Conservation (phyloP, 1,284 basidiomycete genomes). For the Mycena sp. region DNA sequence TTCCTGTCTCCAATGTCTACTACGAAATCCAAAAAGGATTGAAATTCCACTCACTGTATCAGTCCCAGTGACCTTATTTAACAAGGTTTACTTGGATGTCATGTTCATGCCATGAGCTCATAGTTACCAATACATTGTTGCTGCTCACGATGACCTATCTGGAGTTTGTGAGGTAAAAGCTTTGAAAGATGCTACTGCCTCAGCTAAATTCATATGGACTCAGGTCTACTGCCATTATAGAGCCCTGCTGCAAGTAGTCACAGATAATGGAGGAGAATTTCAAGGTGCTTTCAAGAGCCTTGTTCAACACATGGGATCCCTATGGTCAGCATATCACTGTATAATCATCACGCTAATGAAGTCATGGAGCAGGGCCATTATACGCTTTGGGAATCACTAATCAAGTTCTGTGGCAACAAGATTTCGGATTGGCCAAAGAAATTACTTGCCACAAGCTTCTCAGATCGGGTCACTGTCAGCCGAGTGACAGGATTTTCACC, state of each 20-base stretch:
- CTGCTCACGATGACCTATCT: slow-evolving; percentile 38
- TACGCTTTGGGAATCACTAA: too few species aligned
- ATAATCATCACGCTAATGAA: too few species aligned
- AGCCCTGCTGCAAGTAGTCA: slow-evolving; percentile 38
- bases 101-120: neutral
- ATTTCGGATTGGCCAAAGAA: too few species aligned
- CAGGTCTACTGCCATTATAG: slow-evolving; percentile 46
- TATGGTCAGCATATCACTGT: too few species aligned
- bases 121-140: slow-evolving; percentile 6
- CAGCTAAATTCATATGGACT: slow-evolving; percentile 38
- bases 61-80: neutral
- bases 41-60: slow-evolving; percentile 1
- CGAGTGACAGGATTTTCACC: too few species aligned
- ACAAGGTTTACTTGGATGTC: too few species aligned
- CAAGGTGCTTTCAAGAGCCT: too few species aligned
- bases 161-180: slow-evolving; percentile 40
- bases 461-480: too few species aligned
- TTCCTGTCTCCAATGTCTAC: neutral
- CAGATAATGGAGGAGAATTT: slow-evolving; percentile 48
- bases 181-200: slow-evolving; percentile 12
- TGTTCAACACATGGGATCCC: too few species aligned
- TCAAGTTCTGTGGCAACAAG: too few species aligned
- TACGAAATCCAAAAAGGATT: neutral
- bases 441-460: too few species aligned
- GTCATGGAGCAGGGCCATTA: too few species aligned